Evolutionary conservation across 768 basidiomycete species (phyloP).

Genomic region (Daedalea quercina): DNA sequence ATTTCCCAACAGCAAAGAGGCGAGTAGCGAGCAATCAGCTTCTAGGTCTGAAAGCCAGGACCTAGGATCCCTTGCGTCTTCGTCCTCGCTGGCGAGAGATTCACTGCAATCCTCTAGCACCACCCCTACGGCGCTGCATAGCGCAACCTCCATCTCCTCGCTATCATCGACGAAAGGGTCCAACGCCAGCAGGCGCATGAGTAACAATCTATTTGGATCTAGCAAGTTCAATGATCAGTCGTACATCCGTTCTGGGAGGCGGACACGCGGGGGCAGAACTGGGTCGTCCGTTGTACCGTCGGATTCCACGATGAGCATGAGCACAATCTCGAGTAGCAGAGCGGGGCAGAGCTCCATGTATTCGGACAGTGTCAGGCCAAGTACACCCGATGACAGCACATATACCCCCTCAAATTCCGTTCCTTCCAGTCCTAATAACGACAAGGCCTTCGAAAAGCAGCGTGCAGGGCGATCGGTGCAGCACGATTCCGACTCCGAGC

Average conservation of each 20-base stretch:
- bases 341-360: conserved; percentile 39
- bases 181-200: conserved; percentile 63
- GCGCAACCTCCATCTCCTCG: conserved; percentile 17
- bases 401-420: conserved; percentile 31
- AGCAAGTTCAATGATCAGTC: conserved; percentile 71
- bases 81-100: conserved; percentile 11
- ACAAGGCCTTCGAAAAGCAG: conserved; percentile 20
- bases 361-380: conserved; percentile 41
- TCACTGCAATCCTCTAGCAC: conserved; percentile 26
- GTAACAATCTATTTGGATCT: conserved; percentile 83
- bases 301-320: conserved; percentile 35
- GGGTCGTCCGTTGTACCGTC: conserved; percentile 40
- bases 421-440: conserved; percentile 36
- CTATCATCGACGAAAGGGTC: conserved; percentile 30
- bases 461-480: conserved; percentile 30
- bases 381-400: conserved; percentile 47
- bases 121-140: conserved; percentile 24
- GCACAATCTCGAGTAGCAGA: conserved; percentile 29
- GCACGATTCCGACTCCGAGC: conserved; percentile 16
- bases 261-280: conserved; percentile 26
- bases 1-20: conserved; percentile 5
- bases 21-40: conserved; percentile 2
- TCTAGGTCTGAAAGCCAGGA: conserved; percentile 8
- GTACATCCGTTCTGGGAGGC: conserved; percentile 52
- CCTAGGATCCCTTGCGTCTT: conserved; percentile 3